Conservation (phyloP, 2,329 filamentous ascomycete genomes). For the Claviceps maximensis region DNA sequence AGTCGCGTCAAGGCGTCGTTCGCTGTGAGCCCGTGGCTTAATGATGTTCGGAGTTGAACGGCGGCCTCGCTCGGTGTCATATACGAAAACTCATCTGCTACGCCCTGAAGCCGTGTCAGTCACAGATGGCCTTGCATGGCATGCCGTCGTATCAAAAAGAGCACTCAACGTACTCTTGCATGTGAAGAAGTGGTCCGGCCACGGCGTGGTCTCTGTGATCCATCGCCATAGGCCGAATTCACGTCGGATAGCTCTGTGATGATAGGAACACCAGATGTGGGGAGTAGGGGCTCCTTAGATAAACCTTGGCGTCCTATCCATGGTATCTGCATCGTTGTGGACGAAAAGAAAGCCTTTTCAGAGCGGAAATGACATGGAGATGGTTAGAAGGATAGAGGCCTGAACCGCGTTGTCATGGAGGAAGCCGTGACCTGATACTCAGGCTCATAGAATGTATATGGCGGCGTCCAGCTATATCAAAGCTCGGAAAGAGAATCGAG, state of each 20-base stretch:
- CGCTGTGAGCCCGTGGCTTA: conserved; percentile 66
- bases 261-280: conserved; percentile 20
- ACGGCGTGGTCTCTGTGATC: conserved; percentile 21
- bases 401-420: conserved; percentile 6
- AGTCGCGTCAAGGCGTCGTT: conserved; percentile 70
- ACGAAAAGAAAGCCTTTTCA: conserved; percentile 9
- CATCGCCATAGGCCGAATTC: conserved; percentile 15
- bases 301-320: conserved; percentile 22
- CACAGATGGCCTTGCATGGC: not conserved
- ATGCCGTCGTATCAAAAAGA: not conserved
- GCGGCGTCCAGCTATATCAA: too few relatives aligned
- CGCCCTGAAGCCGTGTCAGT: conserved; percentile 23
- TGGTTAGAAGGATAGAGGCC: conserved; percentile 9
- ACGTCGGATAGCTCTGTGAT: conserved; percentile 15
- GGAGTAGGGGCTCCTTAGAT: conserved; percentile 20
- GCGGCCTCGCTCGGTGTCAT: conserved; percentile 71
- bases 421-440: not conserved
- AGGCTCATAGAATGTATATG: not conserved
- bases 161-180: conserved; percentile 32
- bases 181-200: conserved; percentile 39
- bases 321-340: conserved; percentile 24
- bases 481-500: not conserved
- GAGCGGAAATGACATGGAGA: conserved; percentile 3
- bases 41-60: conserved; percentile 65
- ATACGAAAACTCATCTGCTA: conserved; percentile 48